Base-by-base conservation (phyloP, 305 asterid genomes). In the Solanum hybrid region DNA sequence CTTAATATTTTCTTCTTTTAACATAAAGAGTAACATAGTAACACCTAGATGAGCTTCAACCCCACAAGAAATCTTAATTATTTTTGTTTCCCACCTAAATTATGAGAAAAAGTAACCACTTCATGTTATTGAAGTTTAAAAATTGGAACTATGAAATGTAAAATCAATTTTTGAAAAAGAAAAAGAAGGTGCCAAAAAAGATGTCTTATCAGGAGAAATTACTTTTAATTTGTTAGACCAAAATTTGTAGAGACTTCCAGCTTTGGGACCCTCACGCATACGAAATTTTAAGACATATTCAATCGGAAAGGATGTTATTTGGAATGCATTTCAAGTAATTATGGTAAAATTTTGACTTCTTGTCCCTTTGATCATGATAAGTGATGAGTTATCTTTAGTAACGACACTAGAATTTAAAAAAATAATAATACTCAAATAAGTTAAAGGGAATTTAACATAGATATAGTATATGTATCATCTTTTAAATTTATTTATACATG, bases 121-220 rank as follows among this genome's bases (percentile, higher is more conserved):
- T 75, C 22, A 75, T 2, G 22, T 75, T 51, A 51, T 61, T 34
- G 38, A 85, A 31, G 20, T 41, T 85, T 10, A 51, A 17, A 86
- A 45, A 27, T 83, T 41, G 75, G 73, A 17, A 45, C 29, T n/a
- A 51, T 38, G 15, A 31, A 57, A 86, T 24, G 89, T 61, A 61
- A 45, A 86, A 61, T 20, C 4, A 20, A 20, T 29, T 29, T 29
- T 24, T 39, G 24, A 33, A 68, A 70, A 87, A 87, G 7, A 27
- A 17, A 20, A 73, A 9, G 29, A 26, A 38, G 73, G 89, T 41
- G 89, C 84, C 84, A 87, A 87, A 51, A 41, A 87, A 38, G 41
- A 73, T 8, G 73, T 73, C 73, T 36, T 27, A 87, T 87, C 73
- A 87, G 41, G n/a, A 87, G 73, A 87, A 73, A 87, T 36, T 87